phyloP scores from a whole-genome alignment of 2,329 filamentous ascomycete species.

The Aspergillus pseudoviridinutans region DNA sequence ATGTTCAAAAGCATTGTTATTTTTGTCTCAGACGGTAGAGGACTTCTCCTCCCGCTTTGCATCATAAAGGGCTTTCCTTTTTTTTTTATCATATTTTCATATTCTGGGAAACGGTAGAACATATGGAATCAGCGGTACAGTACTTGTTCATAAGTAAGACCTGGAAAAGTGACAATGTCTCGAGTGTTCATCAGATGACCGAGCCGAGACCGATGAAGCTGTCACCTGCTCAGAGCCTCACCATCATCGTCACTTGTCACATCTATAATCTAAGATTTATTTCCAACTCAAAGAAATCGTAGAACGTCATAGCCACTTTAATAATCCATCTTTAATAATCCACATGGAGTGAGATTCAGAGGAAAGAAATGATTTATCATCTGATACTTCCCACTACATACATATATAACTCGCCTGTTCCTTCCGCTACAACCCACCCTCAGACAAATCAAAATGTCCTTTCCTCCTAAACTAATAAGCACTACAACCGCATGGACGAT shows the following conservation, averaged over 20 bases:
- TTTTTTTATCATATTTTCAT: neutral
- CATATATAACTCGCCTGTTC: neutral
- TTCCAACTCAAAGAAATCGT: neutral
- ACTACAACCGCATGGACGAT: neutral
- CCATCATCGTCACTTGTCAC: neutral
- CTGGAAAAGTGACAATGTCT: neutral
- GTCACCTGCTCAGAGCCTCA: neutral
- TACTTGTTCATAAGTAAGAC: neutral
- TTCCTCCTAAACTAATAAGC: neutral
- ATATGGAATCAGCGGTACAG: neutral
- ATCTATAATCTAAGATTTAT: neutral
- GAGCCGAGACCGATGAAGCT: neutral
- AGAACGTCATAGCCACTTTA: neutral
- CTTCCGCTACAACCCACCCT: neutral
- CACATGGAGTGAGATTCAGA: neutral
- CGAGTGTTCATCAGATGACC: neutral
- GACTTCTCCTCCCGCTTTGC: neutral
- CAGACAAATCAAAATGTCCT: neutral
- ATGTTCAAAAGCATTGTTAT: neutral
- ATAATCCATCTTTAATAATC: neutral
- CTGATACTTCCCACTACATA: neutral
- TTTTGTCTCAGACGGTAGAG: neutral
- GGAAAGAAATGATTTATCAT: neutral
- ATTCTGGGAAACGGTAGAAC: neutral
- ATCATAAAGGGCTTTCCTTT: neutral